Evolutionary conservation across 345 rosid species (phyloP), one percentile per base, ranked within the genome.

Genomic region (Gossypium sturtianum): DNA sequence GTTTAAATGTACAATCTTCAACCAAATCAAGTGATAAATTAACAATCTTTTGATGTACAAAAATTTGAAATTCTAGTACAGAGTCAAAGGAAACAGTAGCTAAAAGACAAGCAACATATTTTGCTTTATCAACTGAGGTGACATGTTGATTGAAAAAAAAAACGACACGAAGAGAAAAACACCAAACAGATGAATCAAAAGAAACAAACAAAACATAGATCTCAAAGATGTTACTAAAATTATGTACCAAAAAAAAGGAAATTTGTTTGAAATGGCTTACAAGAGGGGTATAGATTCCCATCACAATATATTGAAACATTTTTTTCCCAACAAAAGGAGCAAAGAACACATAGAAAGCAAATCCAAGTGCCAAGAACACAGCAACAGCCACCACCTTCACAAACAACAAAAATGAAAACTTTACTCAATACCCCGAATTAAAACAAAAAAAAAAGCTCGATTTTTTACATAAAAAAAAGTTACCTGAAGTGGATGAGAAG

Each of bases 401-500:
- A 82, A 71, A 81, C 47, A 60, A 52, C 49, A 68, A 69, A 52
- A 10, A 70, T 51, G 45, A 16, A 69, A 70, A 70, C 60, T 70
- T 52, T 51, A 57, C 29, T 62, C 70, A 80, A 82, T 74, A 76
- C 76, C 70, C 76, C 70, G 77, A 76, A 72, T 72, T 65, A 15
- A 20, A 71, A 17, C 27, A 34, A 48, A 20, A 70, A 60, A 60
- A 65, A 73, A 1, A 52, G 34, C 62, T 72, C 16, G 23, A 43
- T 5, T 2, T 20, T 59, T 59, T 3, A 58, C 67, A 44, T 20
- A 12, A 12, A 47, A 22, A 63, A 10, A 72, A 71, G 59, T 34
- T 38, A 89, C 99, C 97, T 95, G 99, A 56, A 95, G 98, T 23
- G 99, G 99, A 71, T 95, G 99, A 57, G 90, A 90, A 54, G 99